phyloP scores from a whole-genome alignment of 1,284 basidiomycete genomes.

The Heterobasidion parviporum region DNA sequence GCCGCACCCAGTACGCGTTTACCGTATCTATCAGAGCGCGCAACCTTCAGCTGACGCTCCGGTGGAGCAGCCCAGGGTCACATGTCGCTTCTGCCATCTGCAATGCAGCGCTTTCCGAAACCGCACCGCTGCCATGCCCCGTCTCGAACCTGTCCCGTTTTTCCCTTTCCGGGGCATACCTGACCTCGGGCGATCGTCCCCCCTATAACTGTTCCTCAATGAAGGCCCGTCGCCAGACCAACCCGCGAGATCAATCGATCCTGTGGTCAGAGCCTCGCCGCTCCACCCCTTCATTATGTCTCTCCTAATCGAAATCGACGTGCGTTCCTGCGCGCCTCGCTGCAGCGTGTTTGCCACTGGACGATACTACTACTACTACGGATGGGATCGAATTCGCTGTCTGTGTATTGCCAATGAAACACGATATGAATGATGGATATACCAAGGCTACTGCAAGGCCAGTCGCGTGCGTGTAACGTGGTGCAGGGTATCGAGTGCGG shows the following conservation, averaged over 20 bases:
- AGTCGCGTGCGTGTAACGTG: background rate
- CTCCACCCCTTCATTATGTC: too few species aligned
- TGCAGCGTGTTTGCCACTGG: background rate
- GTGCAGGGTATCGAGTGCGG: background rate
- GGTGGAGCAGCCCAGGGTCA: background rate
- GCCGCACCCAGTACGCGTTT: background rate
- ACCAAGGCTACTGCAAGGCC: background rate
- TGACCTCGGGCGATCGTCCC: background rate
- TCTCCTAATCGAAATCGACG: too few species aligned
- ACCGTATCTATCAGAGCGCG: background rate
- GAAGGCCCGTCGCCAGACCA: too few species aligned
- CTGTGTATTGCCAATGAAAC: slow-evolving; percentile 1
- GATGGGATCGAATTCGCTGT: background rate
- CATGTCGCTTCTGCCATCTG: background rate
- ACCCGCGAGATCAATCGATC: too few species aligned
- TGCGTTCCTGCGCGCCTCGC: too few species aligned
- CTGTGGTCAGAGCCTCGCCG: too few species aligned
- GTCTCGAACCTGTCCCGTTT: background rate
- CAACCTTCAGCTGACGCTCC: background rate
- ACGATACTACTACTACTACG: background rate
- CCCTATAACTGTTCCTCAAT: too few species aligned
- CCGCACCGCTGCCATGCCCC: background rate
- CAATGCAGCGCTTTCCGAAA: background rate
- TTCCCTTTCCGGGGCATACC: background rate
- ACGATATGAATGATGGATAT: background rate